A percentile compares a stretch with the other conserved stretches of the same genome.
These are phyloP conservation scores for Panicum virgatum DNA, from an alignment of 202 grass and related monocot genomes.

Conservation along the genomic window DNA sequence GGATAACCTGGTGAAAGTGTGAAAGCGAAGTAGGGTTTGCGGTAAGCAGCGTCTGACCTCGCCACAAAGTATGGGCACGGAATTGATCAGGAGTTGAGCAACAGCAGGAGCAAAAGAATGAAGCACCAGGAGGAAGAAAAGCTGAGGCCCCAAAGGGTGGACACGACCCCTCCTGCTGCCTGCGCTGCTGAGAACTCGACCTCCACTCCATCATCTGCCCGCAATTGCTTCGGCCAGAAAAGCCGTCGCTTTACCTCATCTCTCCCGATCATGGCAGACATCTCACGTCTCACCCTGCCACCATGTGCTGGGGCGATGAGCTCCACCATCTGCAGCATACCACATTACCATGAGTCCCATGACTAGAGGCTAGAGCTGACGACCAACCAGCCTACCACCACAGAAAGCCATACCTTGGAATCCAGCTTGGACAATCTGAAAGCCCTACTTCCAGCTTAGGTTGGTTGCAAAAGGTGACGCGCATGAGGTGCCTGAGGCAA, in stretches of 20 bases:
- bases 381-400: neutral
- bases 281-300: conserved; percentile 47
- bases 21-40: neutral
- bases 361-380: neutral
- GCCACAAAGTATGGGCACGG: neutral
- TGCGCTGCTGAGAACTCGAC: conserved; percentile 11
- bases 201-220: conserved; percentile 20
- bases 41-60: neutral
- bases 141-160: neutral
- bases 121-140: conserved; percentile 20
- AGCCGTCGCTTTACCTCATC: conserved; percentile 6
- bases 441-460: neutral
- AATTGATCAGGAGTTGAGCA: neutral
- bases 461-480: neutral
- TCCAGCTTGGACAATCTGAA: neutral
- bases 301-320: conserved; percentile 19
- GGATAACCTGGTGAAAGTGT: neutral
- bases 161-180: conserved; percentile 16
- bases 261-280: conserved; percentile 54
- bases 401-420: neutral
- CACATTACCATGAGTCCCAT: neutral
- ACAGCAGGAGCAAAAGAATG: neutral
- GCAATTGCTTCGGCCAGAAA: conserved; percentile 30
- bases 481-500: neutral
- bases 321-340: neutral